Conservation (phyloP, 2,329 filamentous ascomycete species). For the Aureobasidium sp. region DNA sequence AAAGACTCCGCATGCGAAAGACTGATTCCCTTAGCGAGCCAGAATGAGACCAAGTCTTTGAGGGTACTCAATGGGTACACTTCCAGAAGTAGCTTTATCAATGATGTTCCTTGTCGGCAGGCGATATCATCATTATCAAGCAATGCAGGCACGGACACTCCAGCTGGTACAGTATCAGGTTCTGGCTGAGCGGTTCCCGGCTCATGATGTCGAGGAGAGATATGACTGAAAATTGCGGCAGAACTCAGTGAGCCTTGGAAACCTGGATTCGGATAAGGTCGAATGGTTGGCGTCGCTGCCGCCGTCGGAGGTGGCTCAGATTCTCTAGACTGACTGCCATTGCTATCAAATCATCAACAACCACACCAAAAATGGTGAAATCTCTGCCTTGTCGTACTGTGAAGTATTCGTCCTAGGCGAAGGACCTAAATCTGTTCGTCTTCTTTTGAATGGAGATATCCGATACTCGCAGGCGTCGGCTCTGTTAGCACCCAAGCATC, state of each 20-base stretch:
- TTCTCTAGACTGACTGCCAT: slow-evolving; percentile 11
- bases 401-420: neutral
- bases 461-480: slow-evolving; percentile 22
- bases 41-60: slow-evolving; percentile 20
- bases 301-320: slow-evolving; percentile 9
- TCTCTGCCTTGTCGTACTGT: neutral
- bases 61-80: slow-evolving; percentile 16
- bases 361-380: neutral
- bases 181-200: slow-evolving; percentile 12
- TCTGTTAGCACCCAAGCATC: slow-evolving; percentile 20
- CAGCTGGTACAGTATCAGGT: slow-evolving; percentile 5
- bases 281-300: slow-evolving; percentile 13
- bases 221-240: slow-evolving; percentile 26
- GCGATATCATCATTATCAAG: slow-evolving; percentile 19
- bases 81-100: slow-evolving; percentile 16
- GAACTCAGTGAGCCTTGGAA: slow-evolving; percentile 28
- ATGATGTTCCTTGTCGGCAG: slow-evolving; percentile 17
- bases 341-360: neutral
- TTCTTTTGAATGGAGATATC: slow-evolving; percentile 24
- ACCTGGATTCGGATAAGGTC: slow-evolving; percentile 28
- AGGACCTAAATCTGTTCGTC: slow-evolving; percentile 10
- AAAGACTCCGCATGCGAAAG: slow-evolving; percentile 23
- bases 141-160: neutral
- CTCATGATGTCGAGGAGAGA: slow-evolving; percentile 15
- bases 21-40: slow-evolving; percentile 23